A percentile compares a stretch with the other conserved stretches of the same genome.
phyloP scores from a whole-genome alignment of 2,329 filamentous ascomycete genomes.

The Penicillium concentricum region DNA sequence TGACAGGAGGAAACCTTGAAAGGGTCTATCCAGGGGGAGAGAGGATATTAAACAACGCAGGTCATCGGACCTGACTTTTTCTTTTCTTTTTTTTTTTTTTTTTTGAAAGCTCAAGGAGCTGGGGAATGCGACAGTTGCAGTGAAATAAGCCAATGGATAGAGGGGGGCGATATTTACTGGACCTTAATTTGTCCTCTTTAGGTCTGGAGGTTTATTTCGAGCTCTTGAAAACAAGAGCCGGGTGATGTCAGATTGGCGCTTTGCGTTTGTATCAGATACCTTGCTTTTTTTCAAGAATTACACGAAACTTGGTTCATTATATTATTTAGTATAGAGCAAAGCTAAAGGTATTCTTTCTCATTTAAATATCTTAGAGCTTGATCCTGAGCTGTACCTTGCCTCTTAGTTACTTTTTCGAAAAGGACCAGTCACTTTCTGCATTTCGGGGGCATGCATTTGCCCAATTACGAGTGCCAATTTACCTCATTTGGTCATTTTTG shows the following conservation, averaged over 20 bases:
- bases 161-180: background rate
- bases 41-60: background rate
- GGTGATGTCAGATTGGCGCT: background rate
- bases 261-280: too few species aligned
- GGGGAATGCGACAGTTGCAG: conserved; percentile 11
- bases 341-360: background rate
- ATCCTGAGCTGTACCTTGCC: too few species aligned
- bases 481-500: conserved; percentile 1
- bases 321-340: background rate
- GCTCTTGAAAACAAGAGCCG: too few species aligned
- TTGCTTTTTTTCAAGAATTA: too few species aligned
- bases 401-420: background rate
- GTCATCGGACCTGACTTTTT: background rate
- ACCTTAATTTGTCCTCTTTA: background rate
- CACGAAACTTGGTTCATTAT: too few species aligned
- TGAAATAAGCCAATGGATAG: conserved; percentile 8
- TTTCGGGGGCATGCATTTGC: background rate
- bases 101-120: background rate
- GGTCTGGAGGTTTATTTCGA: background rate
- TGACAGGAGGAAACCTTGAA: background rate
- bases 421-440: background rate
- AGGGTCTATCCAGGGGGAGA: background rate
- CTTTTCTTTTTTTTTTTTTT: background rate
- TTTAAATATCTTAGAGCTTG: background rate
- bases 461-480: background rate